phyloP scores from a whole-genome alignment of 2,329 filamentous ascomycete genomes.

The Ophiognomonia clavigignenti-juglandacearum region DNA sequence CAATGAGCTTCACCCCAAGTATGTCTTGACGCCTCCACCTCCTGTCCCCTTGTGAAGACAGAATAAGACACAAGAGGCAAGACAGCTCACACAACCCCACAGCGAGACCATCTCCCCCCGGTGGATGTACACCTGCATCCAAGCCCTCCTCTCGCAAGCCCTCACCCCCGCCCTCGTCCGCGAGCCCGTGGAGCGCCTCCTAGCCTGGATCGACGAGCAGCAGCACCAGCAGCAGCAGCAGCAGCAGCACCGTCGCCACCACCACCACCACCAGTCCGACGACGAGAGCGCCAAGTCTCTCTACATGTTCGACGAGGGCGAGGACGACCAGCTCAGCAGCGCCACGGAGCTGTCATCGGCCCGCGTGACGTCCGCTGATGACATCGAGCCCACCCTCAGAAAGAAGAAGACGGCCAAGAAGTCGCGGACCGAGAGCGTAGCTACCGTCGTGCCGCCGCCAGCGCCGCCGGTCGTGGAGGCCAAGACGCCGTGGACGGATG shows the following conservation, averaged over 20 bases:
- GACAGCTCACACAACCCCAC: neutral
- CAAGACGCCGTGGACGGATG: slow-evolving; percentile 4
- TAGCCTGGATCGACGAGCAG: neutral
- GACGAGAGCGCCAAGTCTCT: no score
- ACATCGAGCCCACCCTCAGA: no score
- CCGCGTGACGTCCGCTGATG: no score
- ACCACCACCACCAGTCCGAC: no score
- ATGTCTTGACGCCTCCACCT: neutral
- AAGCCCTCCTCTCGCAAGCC: neutral
- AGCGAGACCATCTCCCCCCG: neutral
- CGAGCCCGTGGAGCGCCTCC: neutral
- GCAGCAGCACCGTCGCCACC: no score
- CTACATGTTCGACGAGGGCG: no score
- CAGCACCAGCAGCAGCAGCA: neutral
- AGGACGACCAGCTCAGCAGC: no score
- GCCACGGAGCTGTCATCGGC: no score
- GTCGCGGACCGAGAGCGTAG: no score
- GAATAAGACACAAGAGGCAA: neutral
- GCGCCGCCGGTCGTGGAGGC: no score
- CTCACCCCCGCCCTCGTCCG: slow-evolving; percentile 1
- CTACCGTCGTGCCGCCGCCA: no score
- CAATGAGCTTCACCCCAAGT: neutral
- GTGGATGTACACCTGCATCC: slow-evolving; percentile 7
- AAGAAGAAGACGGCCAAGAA: no score
- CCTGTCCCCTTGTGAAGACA: neutral